These are phyloP conservation scores for Porphyrellus cyaneotinctus DNA, from an alignment of 768 basidiomycete species.

Conservation along the genomic window DNA sequence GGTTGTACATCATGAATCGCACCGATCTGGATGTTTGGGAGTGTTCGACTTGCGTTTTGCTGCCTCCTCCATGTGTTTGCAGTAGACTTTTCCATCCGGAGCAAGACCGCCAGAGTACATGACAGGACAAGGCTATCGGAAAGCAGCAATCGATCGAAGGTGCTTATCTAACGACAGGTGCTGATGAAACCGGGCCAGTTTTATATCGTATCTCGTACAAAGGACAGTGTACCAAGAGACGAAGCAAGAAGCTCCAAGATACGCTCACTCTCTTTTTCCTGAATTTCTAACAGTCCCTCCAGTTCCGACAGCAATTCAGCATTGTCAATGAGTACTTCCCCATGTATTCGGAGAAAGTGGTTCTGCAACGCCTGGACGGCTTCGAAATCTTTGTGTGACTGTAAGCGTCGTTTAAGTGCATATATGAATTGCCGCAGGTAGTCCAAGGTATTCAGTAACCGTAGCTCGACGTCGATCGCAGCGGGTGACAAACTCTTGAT, in stretches of 20 bases:
- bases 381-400: slow-evolving; percentile 87
- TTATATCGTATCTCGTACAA: slow-evolving; percentile 65
- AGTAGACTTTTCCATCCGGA: slow-evolving; percentile 34
- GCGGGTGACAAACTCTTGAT: slow-evolving; percentile 87
- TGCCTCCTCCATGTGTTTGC: slow-evolving; percentile 35
- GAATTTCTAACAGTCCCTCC: slow-evolving; percentile 56
- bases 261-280: slow-evolving; percentile 72
- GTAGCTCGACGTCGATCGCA: slow-evolving; percentile 86
- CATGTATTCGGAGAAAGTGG: slow-evolving; percentile 82
- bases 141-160: not conserved
- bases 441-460: slow-evolving; percentile 64
- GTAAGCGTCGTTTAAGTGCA: slow-evolving; percentile 68
- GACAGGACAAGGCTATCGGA: not conserved
- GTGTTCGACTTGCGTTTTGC: slow-evolving; percentile 33
- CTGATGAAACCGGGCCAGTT: not conserved
- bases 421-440: slow-evolving; percentile 65
- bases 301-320: slow-evolving; percentile 57
- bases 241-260: slow-evolving; percentile 71
- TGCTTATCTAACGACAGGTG: slow-evolving; percentile 22
- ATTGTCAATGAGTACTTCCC: slow-evolving; percentile 73
- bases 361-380: slow-evolving; percentile 85
- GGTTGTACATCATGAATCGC: slow-evolving; percentile 10
- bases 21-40: slow-evolving; percentile 37
- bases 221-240: slow-evolving; percentile 70
- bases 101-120: slow-evolving; percentile 22